Percentiles rank a stretch among this genome's conserved stretches.
phyloP scores from a whole-genome alignment of 768 basidiomycete genomes.

The Collybia nuda region DNA sequence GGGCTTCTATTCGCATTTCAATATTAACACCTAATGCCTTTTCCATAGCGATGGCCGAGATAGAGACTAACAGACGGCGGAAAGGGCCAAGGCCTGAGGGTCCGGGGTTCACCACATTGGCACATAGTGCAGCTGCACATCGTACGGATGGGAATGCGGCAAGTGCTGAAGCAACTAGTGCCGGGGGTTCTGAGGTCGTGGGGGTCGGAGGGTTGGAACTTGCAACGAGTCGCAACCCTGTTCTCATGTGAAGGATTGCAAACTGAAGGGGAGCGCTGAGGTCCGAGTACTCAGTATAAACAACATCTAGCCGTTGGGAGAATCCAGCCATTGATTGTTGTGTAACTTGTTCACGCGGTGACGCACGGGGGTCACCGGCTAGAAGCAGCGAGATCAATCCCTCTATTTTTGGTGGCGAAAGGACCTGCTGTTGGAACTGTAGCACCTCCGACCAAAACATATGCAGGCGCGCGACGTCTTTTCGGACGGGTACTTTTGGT shows the following conservation, averaged over 20 bases:
- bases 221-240: slow-evolving; percentile 65
- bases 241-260: slow-evolving; percentile 61
- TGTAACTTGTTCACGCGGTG: slow-evolving; percentile 62
- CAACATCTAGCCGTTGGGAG: slow-evolving; percentile 62
- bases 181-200: slow-evolving; percentile 18
- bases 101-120: slow-evolving; percentile 19
- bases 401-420: slow-evolving; percentile 47
- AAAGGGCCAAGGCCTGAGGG: slow-evolving; percentile 33
- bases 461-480: slow-evolving; percentile 49
- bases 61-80: slow-evolving; percentile 41
- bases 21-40: slow-evolving; percentile 38
- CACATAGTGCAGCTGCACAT: slow-evolving; percentile 37
- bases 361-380: slow-evolving; percentile 33
- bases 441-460: slow-evolving; percentile 75
- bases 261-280: slow-evolving; percentile 65
- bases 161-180: slow-evolving; percentile 31
- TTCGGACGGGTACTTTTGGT: slow-evolving; percentile 29
- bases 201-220: slow-evolving; percentile 14
- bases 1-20: slow-evolving; percentile 22
- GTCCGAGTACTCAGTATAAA: slow-evolving; percentile 74
- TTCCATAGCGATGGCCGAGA: slow-evolving; percentile 49
- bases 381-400: slow-evolving; percentile 41
- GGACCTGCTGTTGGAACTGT: slow-evolving; percentile 68
- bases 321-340: slow-evolving; percentile 84
- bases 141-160: slow-evolving; percentile 54